These are phyloP conservation scores for Eucalyptus brandiana DNA, from an alignment of 345 rosid genomes.

Conservation along the genomic window DNA sequence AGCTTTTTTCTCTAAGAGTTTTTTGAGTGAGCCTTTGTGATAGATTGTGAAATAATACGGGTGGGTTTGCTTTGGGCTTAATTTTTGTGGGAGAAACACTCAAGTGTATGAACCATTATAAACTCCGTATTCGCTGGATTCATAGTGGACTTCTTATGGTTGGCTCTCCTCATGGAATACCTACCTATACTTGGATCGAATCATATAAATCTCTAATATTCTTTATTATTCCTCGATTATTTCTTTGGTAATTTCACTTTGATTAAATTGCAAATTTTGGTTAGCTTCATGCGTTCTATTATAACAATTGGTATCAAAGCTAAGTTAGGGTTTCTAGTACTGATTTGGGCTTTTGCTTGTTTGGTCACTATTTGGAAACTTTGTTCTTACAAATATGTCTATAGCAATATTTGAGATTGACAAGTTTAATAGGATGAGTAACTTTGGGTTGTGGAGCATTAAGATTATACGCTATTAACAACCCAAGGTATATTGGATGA, in stretches of 20 bases:
- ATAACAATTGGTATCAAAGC: neutral
- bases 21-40: neutral
- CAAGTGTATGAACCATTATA: no score
- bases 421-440: no score
- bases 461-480: neutral
- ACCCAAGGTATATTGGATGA: neutral
- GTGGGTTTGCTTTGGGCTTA: no score
- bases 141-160: no score
- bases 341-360: neutral
- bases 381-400: no score
- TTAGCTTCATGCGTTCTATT: neutral
- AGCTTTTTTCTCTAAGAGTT: neutral
- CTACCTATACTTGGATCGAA: neutral
- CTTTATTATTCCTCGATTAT: neutral
- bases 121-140: neutral
- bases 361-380: neutral
- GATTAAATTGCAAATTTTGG: neutral
- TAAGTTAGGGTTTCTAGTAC: neutral
- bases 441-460: neutral
- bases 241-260: neutral
- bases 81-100: no score
- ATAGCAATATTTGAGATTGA: no score
- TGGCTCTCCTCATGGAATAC: neutral
- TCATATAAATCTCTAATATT: neutral
- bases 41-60: neutral